Evolutionary conservation across 2,329 filamentous ascomycete genomes (phyloP).

Genomic region (Fusarium longipes): DNA sequence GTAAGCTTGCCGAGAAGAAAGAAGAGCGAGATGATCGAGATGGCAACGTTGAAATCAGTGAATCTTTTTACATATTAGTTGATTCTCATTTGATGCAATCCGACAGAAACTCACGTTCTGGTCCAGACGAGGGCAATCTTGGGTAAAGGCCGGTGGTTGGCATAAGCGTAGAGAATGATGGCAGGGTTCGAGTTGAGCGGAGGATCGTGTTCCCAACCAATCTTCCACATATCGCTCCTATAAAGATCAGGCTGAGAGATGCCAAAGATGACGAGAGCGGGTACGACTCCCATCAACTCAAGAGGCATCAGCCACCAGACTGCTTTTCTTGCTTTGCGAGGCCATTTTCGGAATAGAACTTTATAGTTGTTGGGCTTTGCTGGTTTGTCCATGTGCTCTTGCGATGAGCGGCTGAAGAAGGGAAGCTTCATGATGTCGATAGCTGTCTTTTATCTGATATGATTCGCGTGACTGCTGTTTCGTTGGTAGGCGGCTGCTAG

Average conservation of each 20-base stretch:
- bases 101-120: slow-evolving; percentile 66
- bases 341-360: slow-evolving; percentile 70
- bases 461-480: not conserved
- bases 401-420: slow-evolving; percentile 20
- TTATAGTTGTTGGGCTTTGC: slow-evolving; percentile 54
- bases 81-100: not conserved
- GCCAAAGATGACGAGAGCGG: slow-evolving; percentile 75
- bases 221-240: slow-evolving; percentile 77
- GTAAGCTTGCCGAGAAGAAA: slow-evolving; percentile 77
- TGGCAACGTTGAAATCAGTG: slow-evolving; percentile 80
- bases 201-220: slow-evolving; percentile 71
- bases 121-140: slow-evolving; percentile 78
- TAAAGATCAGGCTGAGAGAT: slow-evolving; percentile 79
- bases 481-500: slow-evolving; percentile 32
- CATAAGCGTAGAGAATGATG: slow-evolving; percentile 77
- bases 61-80: slow-evolving; percentile 61
- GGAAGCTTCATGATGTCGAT: slow-evolving; percentile 43
- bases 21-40: slow-evolving; percentile 81
- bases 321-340: slow-evolving; percentile 59
- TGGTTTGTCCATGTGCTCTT: slow-evolving; percentile 32
- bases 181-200: slow-evolving; percentile 78
- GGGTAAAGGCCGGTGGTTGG: slow-evolving; percentile 73
- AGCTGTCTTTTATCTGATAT: slow-evolving; percentile 4
- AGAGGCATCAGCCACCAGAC: slow-evolving; percentile 72
- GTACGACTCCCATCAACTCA: slow-evolving; percentile 74